Conservation (phyloP, 306 rosid species). For the Adenanthera pavonina region DNA sequence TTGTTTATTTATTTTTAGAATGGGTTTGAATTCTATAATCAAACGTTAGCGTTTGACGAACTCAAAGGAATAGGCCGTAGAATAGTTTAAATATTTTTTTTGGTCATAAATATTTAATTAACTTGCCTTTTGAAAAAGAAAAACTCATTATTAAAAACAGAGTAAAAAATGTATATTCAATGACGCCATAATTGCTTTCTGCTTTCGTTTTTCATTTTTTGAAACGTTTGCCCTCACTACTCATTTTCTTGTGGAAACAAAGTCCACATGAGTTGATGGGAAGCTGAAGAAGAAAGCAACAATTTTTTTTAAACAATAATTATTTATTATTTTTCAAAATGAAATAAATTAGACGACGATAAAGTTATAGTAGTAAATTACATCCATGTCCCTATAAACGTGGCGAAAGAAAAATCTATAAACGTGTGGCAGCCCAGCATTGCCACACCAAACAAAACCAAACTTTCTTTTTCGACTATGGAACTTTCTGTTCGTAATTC, state of each 20-base stretch:
- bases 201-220: no score
- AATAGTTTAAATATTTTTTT: neutral
- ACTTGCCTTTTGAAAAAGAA: neutral
- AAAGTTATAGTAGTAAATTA: neutral
- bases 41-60: conserved; percentile 34
- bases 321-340: neutral
- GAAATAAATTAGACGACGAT: neutral
- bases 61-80: conserved; percentile 1
- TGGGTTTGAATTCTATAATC: neutral
- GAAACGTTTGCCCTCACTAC: no score
- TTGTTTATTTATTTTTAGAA: neutral
- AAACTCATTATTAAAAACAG: neutral
- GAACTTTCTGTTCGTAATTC: neutral
- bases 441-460: conserved; percentile 15
- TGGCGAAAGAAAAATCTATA: neutral
- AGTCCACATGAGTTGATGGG: neutral
- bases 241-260: neutral
- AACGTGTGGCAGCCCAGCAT: conserved; percentile 20
- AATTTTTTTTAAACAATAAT: neutral
- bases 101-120: neutral
- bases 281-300: no score
- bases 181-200: no score
- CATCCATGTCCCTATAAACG: neutral
- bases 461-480: neutral
- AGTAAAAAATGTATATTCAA: neutral